A percentile compares a stretch with the other conserved stretches of the same genome.
phyloP scores from a whole-genome alignment of 768 basidiomycete genomes.

The Russula brevipes region DNA sequence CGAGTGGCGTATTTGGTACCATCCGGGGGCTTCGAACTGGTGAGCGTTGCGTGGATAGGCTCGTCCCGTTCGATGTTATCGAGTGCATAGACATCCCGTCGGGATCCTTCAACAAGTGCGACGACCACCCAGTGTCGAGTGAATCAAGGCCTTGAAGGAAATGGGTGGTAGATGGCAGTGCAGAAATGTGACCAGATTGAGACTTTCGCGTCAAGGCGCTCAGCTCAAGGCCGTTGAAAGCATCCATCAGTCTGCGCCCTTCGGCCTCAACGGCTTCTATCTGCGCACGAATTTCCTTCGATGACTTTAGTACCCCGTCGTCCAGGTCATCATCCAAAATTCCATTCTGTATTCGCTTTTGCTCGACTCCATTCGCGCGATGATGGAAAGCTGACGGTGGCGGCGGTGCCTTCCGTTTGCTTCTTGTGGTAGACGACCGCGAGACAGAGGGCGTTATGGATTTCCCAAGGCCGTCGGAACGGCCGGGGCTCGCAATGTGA shows the following conservation, averaged over 20 bases:
- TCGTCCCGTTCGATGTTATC: slow-evolving; percentile 22
- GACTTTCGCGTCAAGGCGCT: slow-evolving; percentile 53
- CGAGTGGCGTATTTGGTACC: slow-evolving; percentile 12
- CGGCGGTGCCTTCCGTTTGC: slow-evolving; percentile 16
- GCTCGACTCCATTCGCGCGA: slow-evolving; percentile 21
- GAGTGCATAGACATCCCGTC: slow-evolving; percentile 26
- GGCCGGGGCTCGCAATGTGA: slow-evolving; percentile 28
- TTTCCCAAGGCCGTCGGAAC: slow-evolving; percentile 24
- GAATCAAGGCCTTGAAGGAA: slow-evolving; percentile 22
- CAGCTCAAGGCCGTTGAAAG: slow-evolving; percentile 74
- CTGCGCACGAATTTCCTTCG: slow-evolving; percentile 58
- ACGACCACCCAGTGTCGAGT: slow-evolving; percentile 15
- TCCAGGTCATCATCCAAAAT: slow-evolving; percentile 42
- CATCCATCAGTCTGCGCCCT: slow-evolving; percentile 63
- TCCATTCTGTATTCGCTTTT: slow-evolving; percentile 22
- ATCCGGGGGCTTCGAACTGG: slow-evolving; percentile 13
- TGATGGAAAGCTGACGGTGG: slow-evolving; percentile 33
- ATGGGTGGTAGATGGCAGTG: slow-evolving; percentile 24
- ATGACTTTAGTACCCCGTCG: slow-evolving; percentile 54
- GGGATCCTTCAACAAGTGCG: slow-evolving; percentile 13
- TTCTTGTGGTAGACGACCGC: slow-evolving; percentile 35
- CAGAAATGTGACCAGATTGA: slow-evolving; percentile 30
- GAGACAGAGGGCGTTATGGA: slow-evolving; percentile 30
- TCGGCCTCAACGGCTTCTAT: slow-evolving; percentile 68
- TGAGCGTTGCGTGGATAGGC: slow-evolving; percentile 20